Evolutionary conservation across 495 filamentous ascomycete species (phyloP), one percentile per base, ranked within the genome.

Genomic region (Hypoxylon lenormandii): DNA sequence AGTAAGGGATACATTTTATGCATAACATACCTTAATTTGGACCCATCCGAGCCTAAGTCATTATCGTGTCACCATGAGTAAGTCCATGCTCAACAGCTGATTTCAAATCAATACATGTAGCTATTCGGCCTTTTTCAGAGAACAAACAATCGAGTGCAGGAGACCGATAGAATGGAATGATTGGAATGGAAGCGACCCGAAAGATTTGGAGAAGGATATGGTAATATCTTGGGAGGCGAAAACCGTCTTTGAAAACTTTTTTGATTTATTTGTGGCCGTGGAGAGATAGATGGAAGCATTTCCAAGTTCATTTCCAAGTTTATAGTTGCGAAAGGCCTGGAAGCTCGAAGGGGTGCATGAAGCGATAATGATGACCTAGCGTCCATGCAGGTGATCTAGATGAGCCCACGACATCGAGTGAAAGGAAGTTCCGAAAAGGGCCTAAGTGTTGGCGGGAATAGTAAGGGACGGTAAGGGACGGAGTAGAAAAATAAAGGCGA

Each of bases 21-120:
- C 66, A 64, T 68, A 46, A 60, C 60, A 70, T 64, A 64, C 42
- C 47, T 51, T 51, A 36, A 36, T 51, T 51, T 33, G 5, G 26
- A 7, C 18, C 12, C 19, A 37, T 22, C 30, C 15, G 18, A 38
- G 33, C 50, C 37, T 18, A 38, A 37, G 30, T 22, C 33, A 53
- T 22, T 38, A 22, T 33, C 26, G 15, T 16, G 47, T 50, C 47
- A 50, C 13, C 36, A 36, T 28, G 12, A 12, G 30, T 33, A 46
- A 46, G 15, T 22, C 43, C 43, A 18, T 11, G 8, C 6, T 42
- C 38, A 42, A 42, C 4, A n/a, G 3, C 15, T 28, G 46, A 49
- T 49, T 28, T 26, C 46, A 49, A 49, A 49, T 49, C 21, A 5
- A 8, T 18, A 16, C 2, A 16, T n/a, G 7, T 33, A 8, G 6